Conservation (phyloP, 2,329 filamentous ascomycete species). For the Magnaporthales sp. region DNA sequence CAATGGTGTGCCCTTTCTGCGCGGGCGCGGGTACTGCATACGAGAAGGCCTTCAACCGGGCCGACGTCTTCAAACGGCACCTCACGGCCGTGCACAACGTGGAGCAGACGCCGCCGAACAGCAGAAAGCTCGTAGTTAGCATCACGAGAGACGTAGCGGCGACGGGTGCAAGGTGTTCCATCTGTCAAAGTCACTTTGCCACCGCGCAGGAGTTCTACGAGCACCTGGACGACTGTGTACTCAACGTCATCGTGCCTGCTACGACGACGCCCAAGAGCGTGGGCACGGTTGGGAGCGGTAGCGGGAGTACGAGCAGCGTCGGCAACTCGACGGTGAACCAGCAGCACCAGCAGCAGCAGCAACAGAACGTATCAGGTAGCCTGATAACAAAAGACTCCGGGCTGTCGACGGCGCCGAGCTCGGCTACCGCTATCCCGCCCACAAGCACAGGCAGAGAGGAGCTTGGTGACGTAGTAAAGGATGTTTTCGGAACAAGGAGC, state of each 20-base stretch:
- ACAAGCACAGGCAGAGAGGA: neutral
- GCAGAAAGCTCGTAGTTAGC: constrained; percentile 61
- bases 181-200: constrained; percentile 69
- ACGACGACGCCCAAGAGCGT: constrained; percentile 25
- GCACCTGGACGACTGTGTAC: constrained; percentile 67
- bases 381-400: constrained; percentile 15
- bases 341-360: neutral
- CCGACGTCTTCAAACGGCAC: constrained; percentile 93
- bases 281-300: constrained; percentile 8
- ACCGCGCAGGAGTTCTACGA: constrained; percentile 96
- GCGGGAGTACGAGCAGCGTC: neutral
- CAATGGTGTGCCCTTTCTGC: constrained; percentile 94
- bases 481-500: neutral
- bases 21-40: constrained; percentile 79
- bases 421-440: neutral
- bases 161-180: constrained; percentile 71
- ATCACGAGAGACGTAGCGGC: constrained; percentile 18
- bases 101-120: constrained; percentile 87
- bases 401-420: neutral
- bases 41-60: constrained; percentile 92
- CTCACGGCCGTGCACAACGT: constrained; percentile 85
- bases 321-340: neutral
- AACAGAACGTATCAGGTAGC: neutral
- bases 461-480: neutral
- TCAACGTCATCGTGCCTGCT: constrained; percentile 49